Conservation (phyloP, 768 basidiomycete species). For the Phlegmacium glaucopus region DNA sequence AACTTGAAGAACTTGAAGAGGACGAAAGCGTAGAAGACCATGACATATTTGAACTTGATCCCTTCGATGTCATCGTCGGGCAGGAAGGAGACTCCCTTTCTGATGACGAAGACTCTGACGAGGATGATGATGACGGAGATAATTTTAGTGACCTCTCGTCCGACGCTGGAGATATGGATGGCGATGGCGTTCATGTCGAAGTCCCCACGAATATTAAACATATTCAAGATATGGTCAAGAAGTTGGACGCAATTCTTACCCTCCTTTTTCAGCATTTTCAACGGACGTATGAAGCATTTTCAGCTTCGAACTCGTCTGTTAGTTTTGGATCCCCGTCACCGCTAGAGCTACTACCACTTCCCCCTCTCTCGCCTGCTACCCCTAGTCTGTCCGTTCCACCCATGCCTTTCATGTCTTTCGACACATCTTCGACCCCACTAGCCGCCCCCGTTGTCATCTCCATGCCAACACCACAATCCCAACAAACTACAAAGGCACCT, state of each 20-base stretch:
- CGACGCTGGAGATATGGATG: conserved; percentile 52
- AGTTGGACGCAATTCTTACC: conserved; percentile 85
- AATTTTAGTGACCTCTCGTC: conserved; percentile 76
- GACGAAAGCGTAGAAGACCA: conserved; percentile 50
- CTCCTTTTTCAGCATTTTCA: conserved; percentile 86
- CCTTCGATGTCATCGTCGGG: conserved; percentile 81
- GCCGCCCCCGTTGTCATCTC: background rate
- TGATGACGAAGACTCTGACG: conserved; percentile 35
- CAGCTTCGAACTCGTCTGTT: conserved; percentile 10
- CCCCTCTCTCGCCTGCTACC: conserved; percentile 18
- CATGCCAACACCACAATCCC: conserved; percentile 7
- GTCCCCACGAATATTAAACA: conserved; percentile 59
- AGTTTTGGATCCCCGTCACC: conserved; percentile 22
- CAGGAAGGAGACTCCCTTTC: conserved; percentile 52
- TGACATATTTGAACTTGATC: conserved; percentile 75
- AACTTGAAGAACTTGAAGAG: conserved; percentile 87
- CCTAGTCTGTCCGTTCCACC: background rate
- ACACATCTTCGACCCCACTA: background rate
- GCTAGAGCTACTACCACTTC: conserved; percentile 34
- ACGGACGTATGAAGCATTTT: conserved; percentile 29
- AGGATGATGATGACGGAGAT: conserved; percentile 48
- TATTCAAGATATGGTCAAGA: conserved; percentile 85
- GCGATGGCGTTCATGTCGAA: conserved; percentile 29
- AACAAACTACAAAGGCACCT: background rate
- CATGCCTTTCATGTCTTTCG: background rate